phyloP scores from a whole-genome alignment of 2,329 filamentous ascomycete genomes.

The Colletotrichum sp. region DNA sequence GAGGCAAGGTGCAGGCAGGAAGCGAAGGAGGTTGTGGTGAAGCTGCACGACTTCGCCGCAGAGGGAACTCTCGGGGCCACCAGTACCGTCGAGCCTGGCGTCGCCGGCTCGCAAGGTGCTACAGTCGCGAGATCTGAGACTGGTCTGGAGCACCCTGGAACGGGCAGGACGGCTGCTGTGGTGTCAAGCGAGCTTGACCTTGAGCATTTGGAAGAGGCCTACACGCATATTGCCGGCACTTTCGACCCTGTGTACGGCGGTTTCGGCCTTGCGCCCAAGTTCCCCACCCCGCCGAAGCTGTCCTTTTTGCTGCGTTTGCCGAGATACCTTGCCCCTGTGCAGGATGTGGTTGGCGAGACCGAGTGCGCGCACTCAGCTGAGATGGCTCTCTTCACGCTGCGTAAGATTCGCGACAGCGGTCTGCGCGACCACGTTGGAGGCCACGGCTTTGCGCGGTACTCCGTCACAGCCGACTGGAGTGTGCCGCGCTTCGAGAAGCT shows the following conservation, averaged over 20 bases:
- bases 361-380: constrained; percentile 76
- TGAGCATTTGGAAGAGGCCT: constrained; percentile 90
- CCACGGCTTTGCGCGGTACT: constrained; percentile 72
- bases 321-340: constrained; percentile 73
- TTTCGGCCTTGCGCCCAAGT: constrained; percentile 85
- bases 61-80: constrained; percentile 75
- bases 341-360: constrained; percentile 84
- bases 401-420: constrained; percentile 68
- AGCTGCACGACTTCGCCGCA: constrained; percentile 85
- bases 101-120: constrained; percentile 13
- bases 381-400: constrained; percentile 83
- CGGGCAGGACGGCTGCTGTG: constrained; percentile 1
- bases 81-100: constrained; percentile 29
- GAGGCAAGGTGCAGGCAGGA: constrained; percentile 83
- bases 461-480: constrained; percentile 90
- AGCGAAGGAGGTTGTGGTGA: constrained; percentile 79
- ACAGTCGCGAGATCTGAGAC: constrained; percentile 18
- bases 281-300: constrained; percentile 85
- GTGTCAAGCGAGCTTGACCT: constrained; percentile 78
- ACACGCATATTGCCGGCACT: constrained; percentile 78
- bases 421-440: constrained; percentile 61
- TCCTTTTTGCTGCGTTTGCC: constrained; percentile 80
- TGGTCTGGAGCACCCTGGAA: constrained; percentile 27
- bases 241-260: constrained; percentile 82
- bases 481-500: constrained; percentile 98